A percentile compares a stretch with the other conserved stretches of the same genome.
Evolutionary conservation across 1,284 basidiomycete species (phyloP).

Genomic region (Trametes pubescens): DNA sequence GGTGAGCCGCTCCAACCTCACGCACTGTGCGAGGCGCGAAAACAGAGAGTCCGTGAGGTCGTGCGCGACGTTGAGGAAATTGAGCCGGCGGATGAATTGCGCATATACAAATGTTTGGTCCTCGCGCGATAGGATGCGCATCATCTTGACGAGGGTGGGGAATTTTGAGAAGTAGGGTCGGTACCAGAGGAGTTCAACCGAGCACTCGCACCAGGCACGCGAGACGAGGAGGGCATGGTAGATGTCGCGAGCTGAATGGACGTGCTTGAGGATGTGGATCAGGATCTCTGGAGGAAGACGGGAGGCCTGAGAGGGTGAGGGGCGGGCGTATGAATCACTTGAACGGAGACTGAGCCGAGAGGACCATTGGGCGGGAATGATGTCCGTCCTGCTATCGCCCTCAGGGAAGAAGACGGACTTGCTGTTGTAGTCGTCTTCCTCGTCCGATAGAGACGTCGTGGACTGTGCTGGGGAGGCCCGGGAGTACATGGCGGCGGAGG

Average conservation of each 20-base stretch:
- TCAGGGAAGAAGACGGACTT: conserved; percentile 56
- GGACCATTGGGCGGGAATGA: conserved; percentile 74
- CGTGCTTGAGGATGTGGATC: conserved; percentile 90
- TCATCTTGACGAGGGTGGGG: conserved; percentile 81
- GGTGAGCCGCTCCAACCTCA: conserved; percentile 90
- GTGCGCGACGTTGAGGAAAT: conserved; percentile 80
- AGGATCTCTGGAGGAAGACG: conserved; percentile 90
- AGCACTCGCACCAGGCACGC: conserved; percentile 94
- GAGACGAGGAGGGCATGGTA: conserved; percentile 85
- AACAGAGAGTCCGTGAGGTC: conserved; percentile 86
- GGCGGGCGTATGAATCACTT: conserved; percentile 35
- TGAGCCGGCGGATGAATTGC: conserved; percentile 89
- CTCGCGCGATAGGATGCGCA: conserved; percentile 65
- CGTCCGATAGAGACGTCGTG: conserved; percentile 62
- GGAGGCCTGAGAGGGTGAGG: conserved; percentile 52
- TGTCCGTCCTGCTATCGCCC: conserved; percentile 49
- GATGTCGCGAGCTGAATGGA: conserved; percentile 80
- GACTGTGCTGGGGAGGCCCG: conserved; percentile 65
- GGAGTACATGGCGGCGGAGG: conserved; percentile 52
- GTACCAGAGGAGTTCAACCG: conserved; percentile 96
- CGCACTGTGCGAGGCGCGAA: conserved; percentile 77
- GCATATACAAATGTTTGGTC: conserved; percentile 89
- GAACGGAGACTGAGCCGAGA: conserved; percentile 41
- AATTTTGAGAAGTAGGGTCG: conserved; percentile 82
- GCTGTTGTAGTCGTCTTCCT: conserved; percentile 63